phyloP scores from a whole-genome alignment of 2,329 filamentous ascomycete genomes.

The Curvularia sp. region DNA sequence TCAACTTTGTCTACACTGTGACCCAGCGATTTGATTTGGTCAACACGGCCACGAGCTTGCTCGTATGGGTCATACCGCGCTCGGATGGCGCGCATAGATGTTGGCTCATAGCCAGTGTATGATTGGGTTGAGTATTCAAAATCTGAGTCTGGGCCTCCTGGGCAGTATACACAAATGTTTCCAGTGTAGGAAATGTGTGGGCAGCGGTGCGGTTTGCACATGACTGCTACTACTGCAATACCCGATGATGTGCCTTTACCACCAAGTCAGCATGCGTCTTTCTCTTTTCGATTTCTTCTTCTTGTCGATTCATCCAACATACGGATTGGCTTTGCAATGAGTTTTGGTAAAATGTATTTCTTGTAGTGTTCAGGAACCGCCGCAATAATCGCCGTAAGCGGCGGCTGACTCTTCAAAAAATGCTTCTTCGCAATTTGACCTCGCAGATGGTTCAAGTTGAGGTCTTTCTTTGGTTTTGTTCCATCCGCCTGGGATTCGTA shows the following conservation, averaged over 20 bases:
- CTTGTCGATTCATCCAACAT: conserved; percentile 45
- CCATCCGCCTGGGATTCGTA: conserved; percentile 81
- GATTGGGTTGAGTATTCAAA: conserved; percentile 99
- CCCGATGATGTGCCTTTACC: conserved; percentile 83
- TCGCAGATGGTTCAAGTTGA: conserved; percentile 90
- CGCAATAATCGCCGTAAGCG: conserved; percentile 94
- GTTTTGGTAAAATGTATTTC: conserved; percentile 95
- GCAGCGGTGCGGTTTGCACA: conserved; percentile 98
- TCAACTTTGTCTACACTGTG: conserved; percentile 99
- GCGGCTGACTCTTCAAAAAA: conserved; percentile 83
- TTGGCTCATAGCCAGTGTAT: conserved; percentile 98
- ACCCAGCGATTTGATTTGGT: conserved; percentile 93
- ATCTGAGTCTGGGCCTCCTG: conserved; percentile 95
- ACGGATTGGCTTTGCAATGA: conserved; percentile 96
- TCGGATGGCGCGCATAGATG: conserved; percentile 96
- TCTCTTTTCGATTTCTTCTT: background rate
- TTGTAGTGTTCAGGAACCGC: conserved; percentile 99
- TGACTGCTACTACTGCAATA: conserved; percentile 97
- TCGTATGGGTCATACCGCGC: conserved; percentile 98
- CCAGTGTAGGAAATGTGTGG: conserved; percentile 98
- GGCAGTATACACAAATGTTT: conserved; percentile 99
- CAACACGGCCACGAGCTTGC: conserved; percentile 92
- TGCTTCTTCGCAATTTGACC: conserved; percentile 93
- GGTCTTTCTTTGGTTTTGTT: conserved; percentile 76
- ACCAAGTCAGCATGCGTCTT: conserved; percentile 12